Evolutionary conservation across 441 rosid species (phyloP), one percentile per base, ranked within the genome.

Genomic region (Pelargonium australe): DNA sequence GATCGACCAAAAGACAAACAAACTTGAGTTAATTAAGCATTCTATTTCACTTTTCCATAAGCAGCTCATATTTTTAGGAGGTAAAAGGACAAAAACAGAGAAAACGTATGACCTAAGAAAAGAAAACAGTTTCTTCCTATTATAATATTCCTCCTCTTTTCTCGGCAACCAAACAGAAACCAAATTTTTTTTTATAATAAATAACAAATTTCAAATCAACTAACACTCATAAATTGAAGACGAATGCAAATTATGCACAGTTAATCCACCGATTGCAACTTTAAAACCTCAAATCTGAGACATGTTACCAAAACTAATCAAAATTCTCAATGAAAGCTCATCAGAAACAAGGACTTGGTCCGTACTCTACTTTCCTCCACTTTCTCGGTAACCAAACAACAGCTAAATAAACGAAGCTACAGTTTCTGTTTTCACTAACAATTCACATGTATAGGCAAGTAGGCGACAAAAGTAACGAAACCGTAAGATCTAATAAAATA

Each of bases 121-220:
- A 58, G 20, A 53, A 16, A 53, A 53, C 6, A 58, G 31, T 58
- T 57, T 28, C 63, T 17, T 19, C 10, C 11, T 10, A 58, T 9
- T 10, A 19, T 19, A 64, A 44, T 31, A 4, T 9, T 41, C 66
- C 16, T 64, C 41, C 65, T 40, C 17, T 49, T 58, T 76, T 68
- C 72, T 72, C 66, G 28, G 44, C 28, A 68, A 20, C 75, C 73
- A 67, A 71, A 72, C 72, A 72, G 45, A 65, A 44, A 43, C 43
- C 40, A n/a, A 63, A 20, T n/a, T n/a, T n/a, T n/a, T n/a, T n/a
- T n/a, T n/a, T n/a, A 7, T 9, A 60, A 61, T 13, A 62, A 62
- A 20, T 8, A 70, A 61, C 51, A 62, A 67, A 5, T 19, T 41
- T 44, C 25, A 20, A 3, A 2, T 1, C 34, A 63, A 66, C 44